Conservation (phyloP, 257 asterid genomes). For the Osmanthus fragrans region DNA sequence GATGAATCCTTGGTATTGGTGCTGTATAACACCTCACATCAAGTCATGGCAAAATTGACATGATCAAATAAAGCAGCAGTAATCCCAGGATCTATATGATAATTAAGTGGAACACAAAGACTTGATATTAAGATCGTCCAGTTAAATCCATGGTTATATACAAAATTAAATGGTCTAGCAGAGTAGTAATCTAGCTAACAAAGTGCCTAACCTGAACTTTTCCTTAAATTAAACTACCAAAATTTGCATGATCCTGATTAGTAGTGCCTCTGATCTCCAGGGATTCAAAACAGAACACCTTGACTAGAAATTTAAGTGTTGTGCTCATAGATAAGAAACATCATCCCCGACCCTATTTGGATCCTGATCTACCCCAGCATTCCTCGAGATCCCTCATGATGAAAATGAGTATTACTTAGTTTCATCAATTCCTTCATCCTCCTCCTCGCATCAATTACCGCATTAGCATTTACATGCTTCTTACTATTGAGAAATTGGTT, state of each 20-base stretch:
- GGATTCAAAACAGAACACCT: too few relatives aligned
- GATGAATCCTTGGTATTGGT: too few relatives aligned
- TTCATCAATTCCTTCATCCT: conserved; percentile 44
- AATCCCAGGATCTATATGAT: neutral
- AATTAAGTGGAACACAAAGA: neutral
- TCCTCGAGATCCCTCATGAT: conserved; percentile 25
- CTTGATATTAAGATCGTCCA: neutral
- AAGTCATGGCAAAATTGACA: neutral
- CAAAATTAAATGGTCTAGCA: neutral
- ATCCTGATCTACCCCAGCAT: too few relatives aligned
- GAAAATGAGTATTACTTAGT: conserved; percentile 22
- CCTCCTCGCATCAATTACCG: conserved; percentile 41
- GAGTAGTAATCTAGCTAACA: neutral
- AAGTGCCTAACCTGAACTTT: too few relatives aligned
- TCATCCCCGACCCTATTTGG: too few relatives aligned
- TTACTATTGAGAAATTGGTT: neutral
- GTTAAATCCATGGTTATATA: too few relatives aligned
- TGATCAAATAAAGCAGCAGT: neutral
- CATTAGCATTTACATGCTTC: neutral
- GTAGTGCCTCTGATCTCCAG: too few relatives aligned
- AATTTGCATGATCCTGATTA: too few relatives aligned
- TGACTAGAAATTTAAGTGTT: too few relatives aligned
- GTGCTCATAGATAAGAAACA: too few relatives aligned
- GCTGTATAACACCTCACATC: too few relatives aligned
- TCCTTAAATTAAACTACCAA: too few relatives aligned